Percentiles rank a stretch among this genome's conserved stretches.
Evolutionary conservation across 768 basidiomycete genomes (phyloP).

Genomic region (Trametes punicea): DNA sequence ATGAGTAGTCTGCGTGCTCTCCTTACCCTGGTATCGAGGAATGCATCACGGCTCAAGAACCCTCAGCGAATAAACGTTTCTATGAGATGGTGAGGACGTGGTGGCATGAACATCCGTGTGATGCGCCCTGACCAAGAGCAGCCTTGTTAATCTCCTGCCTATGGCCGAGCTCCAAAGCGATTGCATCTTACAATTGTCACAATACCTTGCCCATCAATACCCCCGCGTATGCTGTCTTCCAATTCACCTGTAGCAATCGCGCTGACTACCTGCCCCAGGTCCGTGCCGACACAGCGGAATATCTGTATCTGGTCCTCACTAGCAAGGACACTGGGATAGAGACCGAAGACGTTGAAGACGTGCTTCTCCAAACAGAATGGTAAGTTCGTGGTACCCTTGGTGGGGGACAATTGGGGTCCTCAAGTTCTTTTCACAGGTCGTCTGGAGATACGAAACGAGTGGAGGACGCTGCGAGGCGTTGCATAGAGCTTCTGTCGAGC

Average conservation of each 20-base stretch:
- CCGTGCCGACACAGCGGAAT: slow-evolving; percentile 77
- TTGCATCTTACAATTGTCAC: slow-evolving; percentile 43
- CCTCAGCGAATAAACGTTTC: slow-evolving; percentile 76
- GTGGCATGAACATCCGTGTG: not conserved
- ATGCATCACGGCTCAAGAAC: slow-evolving; percentile 71
- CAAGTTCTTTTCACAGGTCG: slow-evolving; percentile 40
- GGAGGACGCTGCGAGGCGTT: slow-evolving; percentile 39
- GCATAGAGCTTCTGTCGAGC: slow-evolving; percentile 36
- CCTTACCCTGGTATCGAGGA: slow-evolving; percentile 54
- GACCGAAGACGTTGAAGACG: slow-evolving; percentile 61
- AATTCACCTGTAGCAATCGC: not conserved
- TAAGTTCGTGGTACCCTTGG: slow-evolving; percentile 32
- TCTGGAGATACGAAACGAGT: slow-evolving; percentile 38
- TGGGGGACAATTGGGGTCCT: too few relatives aligned
- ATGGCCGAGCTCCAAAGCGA: slow-evolving; percentile 44
- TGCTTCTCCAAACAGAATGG: slow-evolving; percentile 83
- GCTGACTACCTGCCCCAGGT: slow-evolving; percentile 43
- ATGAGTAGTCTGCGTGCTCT: slow-evolving; percentile 48
- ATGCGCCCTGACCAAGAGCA: slow-evolving; percentile 29
- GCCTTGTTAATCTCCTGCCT: slow-evolving; percentile 62
- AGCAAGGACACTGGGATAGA: slow-evolving; percentile 63
- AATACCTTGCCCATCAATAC: slow-evolving; percentile 76
- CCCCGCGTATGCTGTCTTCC: slow-evolving; percentile 60
- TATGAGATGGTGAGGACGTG: slow-evolving; percentile 71
- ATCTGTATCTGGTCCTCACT: slow-evolving; percentile 75